Conservation (phyloP, 1,284 basidiomycete species). For the Earliella scabrosa region DNA sequence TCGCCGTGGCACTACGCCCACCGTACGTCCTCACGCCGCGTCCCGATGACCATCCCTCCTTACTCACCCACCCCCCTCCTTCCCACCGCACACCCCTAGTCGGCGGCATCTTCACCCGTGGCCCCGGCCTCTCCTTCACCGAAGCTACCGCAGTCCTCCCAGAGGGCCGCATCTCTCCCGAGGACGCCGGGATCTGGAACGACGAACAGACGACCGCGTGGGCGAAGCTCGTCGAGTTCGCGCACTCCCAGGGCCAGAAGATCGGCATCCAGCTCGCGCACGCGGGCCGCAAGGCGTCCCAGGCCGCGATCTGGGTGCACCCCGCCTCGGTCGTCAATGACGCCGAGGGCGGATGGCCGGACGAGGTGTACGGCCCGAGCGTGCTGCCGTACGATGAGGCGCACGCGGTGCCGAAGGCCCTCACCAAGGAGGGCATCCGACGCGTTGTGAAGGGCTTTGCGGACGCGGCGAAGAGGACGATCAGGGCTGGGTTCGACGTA, state of each 20-base stretch:
- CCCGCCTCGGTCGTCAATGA: conserved; percentile 52
- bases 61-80: conserved; percentile 16
- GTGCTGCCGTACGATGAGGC: conserved; percentile 53
- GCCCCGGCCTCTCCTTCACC: conserved; percentile 60
- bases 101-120: conserved; percentile 53
- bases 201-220: conserved; percentile 70
- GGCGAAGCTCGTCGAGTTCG: conserved; percentile 68
- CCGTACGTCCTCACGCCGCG: conserved; percentile 38
- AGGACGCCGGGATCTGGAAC: conserved; percentile 73
- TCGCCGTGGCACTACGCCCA: conserved; percentile 81
- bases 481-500: conserved; percentile 50
- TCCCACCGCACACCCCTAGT: conserved; percentile 15
- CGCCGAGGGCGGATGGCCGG: conserved; percentile 66
- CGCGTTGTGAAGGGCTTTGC: conserved; percentile 63
- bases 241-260: conserved; percentile 63
- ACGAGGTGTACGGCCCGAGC: conserved; percentile 54
- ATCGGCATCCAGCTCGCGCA: conserved; percentile 81
- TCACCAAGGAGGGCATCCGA: conserved; percentile 58
- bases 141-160: conserved; percentile 76
- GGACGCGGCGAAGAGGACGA: conserved; percentile 55
- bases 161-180: conserved; percentile 75
- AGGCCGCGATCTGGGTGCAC: conserved; percentile 62
- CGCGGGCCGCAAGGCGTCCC: conserved; percentile 76
- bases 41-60: conserved; percentile 17
- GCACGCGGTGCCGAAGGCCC: conserved; percentile 58